Evolutionary conservation across 2,329 filamentous ascomycete genomes (phyloP), one percentile per base, ranked within the genome.

Genomic region (Exophiala oligosperma): DNA sequence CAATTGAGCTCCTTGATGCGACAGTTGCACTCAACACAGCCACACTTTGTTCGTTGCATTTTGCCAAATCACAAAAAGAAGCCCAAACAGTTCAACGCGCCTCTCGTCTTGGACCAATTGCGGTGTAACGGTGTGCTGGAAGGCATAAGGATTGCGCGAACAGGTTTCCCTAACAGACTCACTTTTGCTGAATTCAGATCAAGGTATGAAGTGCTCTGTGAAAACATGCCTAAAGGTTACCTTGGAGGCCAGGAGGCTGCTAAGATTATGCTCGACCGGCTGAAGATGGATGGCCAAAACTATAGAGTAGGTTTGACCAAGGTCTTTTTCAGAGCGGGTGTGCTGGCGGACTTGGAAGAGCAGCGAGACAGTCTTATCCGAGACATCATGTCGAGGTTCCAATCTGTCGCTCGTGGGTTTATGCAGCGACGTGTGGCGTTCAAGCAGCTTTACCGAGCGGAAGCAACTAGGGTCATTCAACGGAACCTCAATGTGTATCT

Each of bases 101-200:
- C 92, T 2, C 84, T 99, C n/a, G 95, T 99, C 1, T 82, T 99
- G 4, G 94, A 99, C 69, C 95, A 99, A 72, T 79, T 99, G n/a
- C 87, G 94, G 52, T 99, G 94, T 76, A 99, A 99, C 72, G 94
- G 94, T 89, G 94, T 99, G 2, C 81, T 99, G n/a, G 94, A 99
- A 76, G 94, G 94, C 62, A 99, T 99, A 69, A 86, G 94, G 61
- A 99, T 99, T 73, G 94, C 94, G 24, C 86, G 94, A 47, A 99
- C 95, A 4, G 94, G 94, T 24, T 99, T 99, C 72, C 94, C 94
- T 51, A 99, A 99, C 71, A 84, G 94, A 66, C 81, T 99, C 32
- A 84, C 90, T 0, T 99, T 99, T 71, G 84, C 90, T 2, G 95
- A 99, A 70, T 99, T 99, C 76, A 86, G 94, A 54, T 91, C 95